A percentile compares a stretch with the other conserved stretches of the same genome.
Conservation (phyloP, 352 stramenopile species). For the Globisporangium viniferum region DNA sequence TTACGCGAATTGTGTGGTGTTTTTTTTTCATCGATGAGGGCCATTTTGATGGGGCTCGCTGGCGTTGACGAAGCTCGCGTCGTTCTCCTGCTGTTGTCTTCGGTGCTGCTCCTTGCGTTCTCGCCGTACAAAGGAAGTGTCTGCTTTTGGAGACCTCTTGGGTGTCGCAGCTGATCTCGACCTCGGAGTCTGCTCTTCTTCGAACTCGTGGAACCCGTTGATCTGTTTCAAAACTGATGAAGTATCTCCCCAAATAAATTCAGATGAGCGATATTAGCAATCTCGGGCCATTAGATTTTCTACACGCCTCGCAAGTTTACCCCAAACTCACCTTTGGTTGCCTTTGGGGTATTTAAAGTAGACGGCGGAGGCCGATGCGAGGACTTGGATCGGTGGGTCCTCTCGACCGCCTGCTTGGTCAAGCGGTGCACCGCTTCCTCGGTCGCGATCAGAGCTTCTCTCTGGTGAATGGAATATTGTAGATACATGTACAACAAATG, state of each 20-base stretch:
- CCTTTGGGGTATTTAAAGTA: constrained; percentile 24
- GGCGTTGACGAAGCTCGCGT: background rate
- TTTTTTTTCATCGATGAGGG: no score
- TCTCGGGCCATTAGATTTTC: background rate
- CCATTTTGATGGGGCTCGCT: background rate
- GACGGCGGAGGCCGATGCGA: constrained; percentile 16
- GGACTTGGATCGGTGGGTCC: constrained; percentile 12
- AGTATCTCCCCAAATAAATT: no score
- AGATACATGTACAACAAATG: no score
- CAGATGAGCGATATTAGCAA: background rate
- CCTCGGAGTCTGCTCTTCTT: background rate
- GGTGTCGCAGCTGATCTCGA: background rate
- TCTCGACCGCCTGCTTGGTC: constrained; percentile 24
- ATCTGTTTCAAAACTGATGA: background rate
- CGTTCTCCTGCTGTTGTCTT: constrained; percentile 2
- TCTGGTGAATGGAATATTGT: constrained; percentile 10
- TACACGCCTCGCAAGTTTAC: background rate
- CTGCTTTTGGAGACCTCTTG: background rate
- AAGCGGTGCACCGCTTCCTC: constrained; percentile 34
- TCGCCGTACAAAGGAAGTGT: background rate
- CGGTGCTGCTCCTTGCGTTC: background rate
- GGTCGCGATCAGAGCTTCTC: constrained; percentile 28
- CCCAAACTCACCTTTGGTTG: background rate
- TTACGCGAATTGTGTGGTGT: no score
- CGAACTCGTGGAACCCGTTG: background rate